Evolutionary conservation across 106 monocot genomes (phyloP).

Genomic region (Phalaenopsis aphrodite): DNA sequence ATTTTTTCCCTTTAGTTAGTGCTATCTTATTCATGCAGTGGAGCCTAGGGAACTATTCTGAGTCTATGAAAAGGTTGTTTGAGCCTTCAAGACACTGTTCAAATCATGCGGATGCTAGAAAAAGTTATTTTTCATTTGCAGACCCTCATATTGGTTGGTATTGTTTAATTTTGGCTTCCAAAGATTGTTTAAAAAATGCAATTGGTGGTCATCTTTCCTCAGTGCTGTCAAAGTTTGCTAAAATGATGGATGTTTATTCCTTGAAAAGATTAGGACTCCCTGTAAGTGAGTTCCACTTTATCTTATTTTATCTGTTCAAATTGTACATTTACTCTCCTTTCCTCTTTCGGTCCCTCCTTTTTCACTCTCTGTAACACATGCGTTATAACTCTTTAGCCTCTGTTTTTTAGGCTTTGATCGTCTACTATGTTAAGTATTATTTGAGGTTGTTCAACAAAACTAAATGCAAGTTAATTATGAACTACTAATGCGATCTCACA

Average conservation of each 20-base stretch:
- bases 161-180: constrained; percentile 53
- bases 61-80: constrained; percentile 37
- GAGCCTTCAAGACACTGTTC: constrained; percentile 10
- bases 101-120: constrained; percentile 9
- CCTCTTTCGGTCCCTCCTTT: neutral
- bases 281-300: constrained; percentile 43
- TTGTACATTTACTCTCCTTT: neutral
- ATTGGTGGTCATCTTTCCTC: constrained; percentile 49
- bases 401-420: neutral
- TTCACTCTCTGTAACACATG: neutral
- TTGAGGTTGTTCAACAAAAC: neutral
- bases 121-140: constrained; percentile 22
- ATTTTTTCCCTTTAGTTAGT: neutral
- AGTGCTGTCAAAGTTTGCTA: constrained; percentile 51
- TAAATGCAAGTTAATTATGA: too few relatives aligned
- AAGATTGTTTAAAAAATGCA: constrained; percentile 56
- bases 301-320: neutral
- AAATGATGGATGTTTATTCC: constrained; percentile 40
- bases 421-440: neutral
- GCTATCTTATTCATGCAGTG: constrained; percentile 54
- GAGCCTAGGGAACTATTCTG: constrained; percentile 65
- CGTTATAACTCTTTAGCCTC: neutral
- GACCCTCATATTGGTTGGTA: constrained; percentile 78
- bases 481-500: too few relatives aligned
- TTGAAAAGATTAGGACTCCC: constrained; percentile 75